phyloP scores from a whole-genome alignment of 441 rosid genomes.

The Pelargonium exstipulatum region DNA sequence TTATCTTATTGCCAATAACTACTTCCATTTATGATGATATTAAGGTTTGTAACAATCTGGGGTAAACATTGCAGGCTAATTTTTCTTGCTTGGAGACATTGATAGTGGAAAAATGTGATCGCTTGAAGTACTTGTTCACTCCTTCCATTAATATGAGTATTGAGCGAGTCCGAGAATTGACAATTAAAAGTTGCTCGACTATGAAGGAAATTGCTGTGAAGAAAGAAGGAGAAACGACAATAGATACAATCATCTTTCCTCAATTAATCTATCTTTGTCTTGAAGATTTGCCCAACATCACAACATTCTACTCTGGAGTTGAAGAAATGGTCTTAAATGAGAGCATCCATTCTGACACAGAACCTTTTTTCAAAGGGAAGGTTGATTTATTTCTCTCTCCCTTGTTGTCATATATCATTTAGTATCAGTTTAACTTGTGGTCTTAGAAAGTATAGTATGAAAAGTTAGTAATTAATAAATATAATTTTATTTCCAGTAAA shows the following conservation, averaged over 20 bases:
- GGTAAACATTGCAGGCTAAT: too few relatives aligned
- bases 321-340: not conserved
- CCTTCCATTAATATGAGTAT: not conserved
- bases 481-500: too few relatives aligned
- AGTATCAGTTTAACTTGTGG: too few relatives aligned
- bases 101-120: slow-evolving; percentile 10
- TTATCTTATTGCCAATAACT: too few relatives aligned
- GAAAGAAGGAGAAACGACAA: not conserved
- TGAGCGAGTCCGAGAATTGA: not conserved
- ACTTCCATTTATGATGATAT: too few relatives aligned
- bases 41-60: too few relatives aligned
- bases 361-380: not conserved
- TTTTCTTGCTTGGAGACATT: too few relatives aligned
- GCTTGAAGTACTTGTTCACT: slow-evolving; percentile 18
- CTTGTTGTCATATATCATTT: too few relatives aligned
- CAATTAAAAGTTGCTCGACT: not conserved
- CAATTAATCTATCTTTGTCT: not conserved
- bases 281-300: not conserved
- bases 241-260: not conserved
- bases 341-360: not conserved
- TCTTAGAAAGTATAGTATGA: too few relatives aligned
- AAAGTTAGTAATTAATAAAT: too few relatives aligned
- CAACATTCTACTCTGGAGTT: not conserved
- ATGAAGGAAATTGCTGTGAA: slow-evolving; percentile 15
- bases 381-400: not conserved